phyloP scores from a whole-genome alignment of 257 asterid genomes.

The Solanum bulbocastanum region DNA sequence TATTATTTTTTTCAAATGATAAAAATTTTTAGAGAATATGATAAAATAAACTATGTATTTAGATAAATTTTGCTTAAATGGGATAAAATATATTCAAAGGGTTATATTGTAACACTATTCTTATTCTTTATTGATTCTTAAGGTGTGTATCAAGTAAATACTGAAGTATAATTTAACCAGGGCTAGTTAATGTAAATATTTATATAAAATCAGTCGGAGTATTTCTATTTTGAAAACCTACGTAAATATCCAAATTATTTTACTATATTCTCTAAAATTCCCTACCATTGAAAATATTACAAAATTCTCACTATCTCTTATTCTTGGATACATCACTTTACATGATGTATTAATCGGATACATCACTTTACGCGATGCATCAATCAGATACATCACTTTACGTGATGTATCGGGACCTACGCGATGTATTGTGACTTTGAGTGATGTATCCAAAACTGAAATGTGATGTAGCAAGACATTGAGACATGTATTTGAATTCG shows the following conservation, averaged over 20 bases:
- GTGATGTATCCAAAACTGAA: neutral
- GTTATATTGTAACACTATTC: neutral
- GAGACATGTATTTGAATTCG: neutral
- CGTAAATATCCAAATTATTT: neutral
- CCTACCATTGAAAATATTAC: neutral
- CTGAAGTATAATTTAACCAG: neutral
- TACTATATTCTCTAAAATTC: too few species aligned
- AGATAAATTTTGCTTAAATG: too few species aligned
- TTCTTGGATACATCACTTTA: neutral
- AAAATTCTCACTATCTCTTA: neutral
- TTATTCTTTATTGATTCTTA: too few species aligned
- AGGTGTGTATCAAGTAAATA: too few species aligned
- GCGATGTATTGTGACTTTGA: too few species aligned
- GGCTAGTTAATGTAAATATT: neutral
- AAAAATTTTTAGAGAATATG: neutral
- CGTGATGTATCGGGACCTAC: too few species aligned
- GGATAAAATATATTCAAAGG: neutral
- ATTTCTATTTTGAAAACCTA: too few species aligned
- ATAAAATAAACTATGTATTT: too few species aligned
- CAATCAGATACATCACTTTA: neutral
- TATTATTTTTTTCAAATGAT: too few species aligned
- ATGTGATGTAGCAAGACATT: neutral
- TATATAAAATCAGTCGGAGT: neutral
- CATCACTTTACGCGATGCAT: neutral
- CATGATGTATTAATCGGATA: too few species aligned